Evolutionary conservation across 805 yeast species (phyloP), one percentile per base, ranked within the genome.

Genomic region (Millerozyma acaciae): DNA sequence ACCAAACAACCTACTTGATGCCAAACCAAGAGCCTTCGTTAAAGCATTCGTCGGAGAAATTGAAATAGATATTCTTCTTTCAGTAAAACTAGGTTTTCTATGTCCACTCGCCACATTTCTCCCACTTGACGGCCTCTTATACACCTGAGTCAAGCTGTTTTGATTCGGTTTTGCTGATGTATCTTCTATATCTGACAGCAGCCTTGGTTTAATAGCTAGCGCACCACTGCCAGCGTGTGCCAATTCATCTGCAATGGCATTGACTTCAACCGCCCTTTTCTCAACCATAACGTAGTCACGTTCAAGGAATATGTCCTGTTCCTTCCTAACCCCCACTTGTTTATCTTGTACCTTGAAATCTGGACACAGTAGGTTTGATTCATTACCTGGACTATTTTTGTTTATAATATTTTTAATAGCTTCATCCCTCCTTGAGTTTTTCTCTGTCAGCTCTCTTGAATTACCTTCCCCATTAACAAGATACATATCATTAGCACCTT

Each of bases 261-360:
- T 90, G 6, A 90, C 95, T 53, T 93, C 97, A 3, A 90, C 97
- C 0, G 93, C 86, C 31, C 95, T 75, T 55, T 90, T 93, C 55
- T 90, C 97, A 18, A 90, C 89, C 24, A 90, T 95, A 21, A 90
- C 97, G 48, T 90, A 90, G 50, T 88, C 97, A 44, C 77, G 80
- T 47, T 87, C 96, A 36, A 79, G 62, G 16, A 73, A 68, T 15
- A 72, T 50, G 33, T 78, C 84, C 13, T 27, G 18, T 15, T 69
- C 59, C 39, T 57, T 43, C 24, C 45, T 46, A 21, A 41, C 45
- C 8, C 39, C 26, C 25, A 46, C 29, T 21, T 47, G 35, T 30
- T 26, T 31, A 25, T 29, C 22, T 22, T 25, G 21, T 15, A 7
- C 15, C 7, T 23, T 23, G 6, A n/a, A n/a, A 7, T 23, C 26